A percentile compares a stretch with the other conserved stretches of the same genome.
phyloP scores from a whole-genome alignment of 2,329 filamentous ascomycete species.

The Cladosporium oxysporum region DNA sequence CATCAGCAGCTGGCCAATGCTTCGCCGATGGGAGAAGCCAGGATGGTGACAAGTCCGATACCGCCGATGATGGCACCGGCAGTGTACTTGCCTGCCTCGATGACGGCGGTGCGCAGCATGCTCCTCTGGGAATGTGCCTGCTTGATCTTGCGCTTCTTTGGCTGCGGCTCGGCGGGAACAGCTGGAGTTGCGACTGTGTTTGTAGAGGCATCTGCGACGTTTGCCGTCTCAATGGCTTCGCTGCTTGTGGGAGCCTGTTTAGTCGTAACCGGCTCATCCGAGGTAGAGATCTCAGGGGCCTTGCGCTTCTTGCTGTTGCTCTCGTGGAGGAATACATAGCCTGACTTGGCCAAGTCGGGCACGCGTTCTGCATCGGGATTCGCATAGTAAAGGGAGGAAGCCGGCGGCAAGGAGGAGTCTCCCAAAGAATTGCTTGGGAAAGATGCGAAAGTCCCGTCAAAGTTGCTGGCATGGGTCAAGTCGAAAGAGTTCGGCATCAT shows the following conservation, averaged over 20 bases:
- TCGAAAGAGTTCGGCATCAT: not conserved
- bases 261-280: not conserved
- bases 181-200: not conserved
- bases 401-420: not conserved
- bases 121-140: conserved; percentile 5
- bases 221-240: not conserved
- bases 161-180: not conserved
- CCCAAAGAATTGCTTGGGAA: not conserved
- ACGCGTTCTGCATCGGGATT: not conserved
- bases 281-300: conserved; percentile 27
- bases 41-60: conserved; percentile 30
- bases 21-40: conserved; percentile 31
- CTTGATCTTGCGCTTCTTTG: conserved; percentile 14
- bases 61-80: conserved; percentile 28
- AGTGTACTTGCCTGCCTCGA: conserved; percentile 24
- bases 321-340: not conserved
- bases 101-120: conserved; percentile 20
- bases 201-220: not conserved
- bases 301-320: conserved; percentile 30
- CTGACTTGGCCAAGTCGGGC: not conserved
- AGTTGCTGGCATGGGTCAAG: not conserved
- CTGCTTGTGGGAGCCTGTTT: conserved; percentile 23
- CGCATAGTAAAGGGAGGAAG: not conserved
- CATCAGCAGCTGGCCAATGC: conserved; percentile 27
- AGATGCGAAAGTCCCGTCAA: not conserved